phyloP scores from a whole-genome alignment of 139 green algal species.

The Pseudopediastrum boryanum region DNA sequence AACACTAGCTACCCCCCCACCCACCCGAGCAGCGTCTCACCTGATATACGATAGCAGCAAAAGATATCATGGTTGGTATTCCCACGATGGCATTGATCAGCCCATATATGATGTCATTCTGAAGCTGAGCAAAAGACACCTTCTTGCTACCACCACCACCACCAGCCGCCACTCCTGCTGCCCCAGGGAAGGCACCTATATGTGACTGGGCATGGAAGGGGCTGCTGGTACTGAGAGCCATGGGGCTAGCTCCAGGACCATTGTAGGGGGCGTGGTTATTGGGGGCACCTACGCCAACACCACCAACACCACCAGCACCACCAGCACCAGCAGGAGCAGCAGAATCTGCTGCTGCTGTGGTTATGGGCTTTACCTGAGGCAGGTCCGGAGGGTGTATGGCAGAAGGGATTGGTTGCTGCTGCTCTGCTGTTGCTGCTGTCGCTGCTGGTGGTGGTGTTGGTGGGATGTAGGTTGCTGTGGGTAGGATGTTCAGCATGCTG shows the following conservation, averaged over 20 bases:
- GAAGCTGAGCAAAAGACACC: not conserved
- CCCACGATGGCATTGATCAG: slow-evolving; percentile 68
- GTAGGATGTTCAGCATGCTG: too few relatives aligned
- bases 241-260: not conserved
- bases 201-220: not conserved
- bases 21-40: slow-evolving; percentile 5
- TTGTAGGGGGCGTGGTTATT: not conserved
- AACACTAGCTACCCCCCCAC: not conserved
- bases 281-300: not conserved
- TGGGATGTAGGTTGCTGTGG: not conserved
- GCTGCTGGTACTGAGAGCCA: not conserved
- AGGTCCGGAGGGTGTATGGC: not conserved
- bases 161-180: not conserved
- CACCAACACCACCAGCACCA: not conserved
- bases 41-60: slow-evolving; percentile 79
- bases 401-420: not conserved
- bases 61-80: slow-evolving; percentile 78
- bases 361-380: not conserved
- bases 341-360: not conserved
- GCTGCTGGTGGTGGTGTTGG: not conserved
- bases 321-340: slow-evolving; percentile 1
- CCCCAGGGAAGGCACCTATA: not conserved
- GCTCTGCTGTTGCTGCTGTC: not conserved
- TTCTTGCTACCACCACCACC: not conserved
- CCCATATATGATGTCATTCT: slow-evolving; percentile 45